Evolutionary conservation across 225 moss, liverwort and hornwort genomes (phyloP), one percentile per base, ranked within the genome.

Genomic region (Pseudoscleropodium purum): DNA sequence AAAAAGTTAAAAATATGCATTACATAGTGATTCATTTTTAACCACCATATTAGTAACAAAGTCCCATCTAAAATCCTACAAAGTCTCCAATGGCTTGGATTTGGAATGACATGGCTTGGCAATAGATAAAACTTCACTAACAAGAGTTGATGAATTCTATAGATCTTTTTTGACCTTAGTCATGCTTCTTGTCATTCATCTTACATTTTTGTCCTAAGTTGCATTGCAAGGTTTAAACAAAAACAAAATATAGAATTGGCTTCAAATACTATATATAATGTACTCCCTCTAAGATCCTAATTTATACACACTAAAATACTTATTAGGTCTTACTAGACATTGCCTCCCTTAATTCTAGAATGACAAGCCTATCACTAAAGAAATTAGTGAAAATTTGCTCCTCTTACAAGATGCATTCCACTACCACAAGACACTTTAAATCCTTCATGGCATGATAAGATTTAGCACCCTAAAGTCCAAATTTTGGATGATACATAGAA

Each of bases 321-420:
- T 47, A 47, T 27, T 45, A 45, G 11, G 6, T 18, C 29, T 75
- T 47, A 2, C 7, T 75, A 30, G 6, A 75, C 75, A 47, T 43
- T 73, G 0, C 19, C 31, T 75, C 2, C 11, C 2, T 19, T 49
- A 12, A 75, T 19, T 30, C 11, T 30, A 31, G 3, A 47, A 14
- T 0, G 2, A 47, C 1, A 9, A 1, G 11, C 30, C 30, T 30
- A 31, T 47, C 0, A 18, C 3, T 18, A 2, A 47, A 54, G 54
- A 74, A 52, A 8, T 77, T 77, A 15, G 15, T 36, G 9, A 24
- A 51, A 19, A 52, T 36, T 36, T 13, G 24, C 15, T 52, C 34
- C 49, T 13, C 2, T 76, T 0, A 13, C 34, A 77, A 52, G 15
- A 52, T 77, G 33, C 19, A 78, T 78, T 36, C 10, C 2, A 54